These are phyloP conservation scores for Fusarium zealandicum DNA, from an alignment of 2,329 filamentous ascomycete species.

Conservation along the genomic window DNA sequence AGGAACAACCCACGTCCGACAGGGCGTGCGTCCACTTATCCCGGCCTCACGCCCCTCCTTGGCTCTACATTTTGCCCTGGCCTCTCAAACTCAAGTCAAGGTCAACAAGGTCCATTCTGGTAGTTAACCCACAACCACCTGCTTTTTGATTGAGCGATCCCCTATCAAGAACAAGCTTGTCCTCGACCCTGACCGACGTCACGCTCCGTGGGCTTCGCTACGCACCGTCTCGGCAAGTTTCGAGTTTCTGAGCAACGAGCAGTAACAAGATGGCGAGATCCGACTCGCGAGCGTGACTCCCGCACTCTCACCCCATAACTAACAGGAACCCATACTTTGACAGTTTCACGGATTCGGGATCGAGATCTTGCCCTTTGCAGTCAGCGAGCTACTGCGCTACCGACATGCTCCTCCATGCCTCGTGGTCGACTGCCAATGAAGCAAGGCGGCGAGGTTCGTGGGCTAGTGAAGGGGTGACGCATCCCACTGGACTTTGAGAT, in stretches of 20 bases:
- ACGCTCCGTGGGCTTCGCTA: constrained; percentile 18
- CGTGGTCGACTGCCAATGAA: constrained; percentile 3
- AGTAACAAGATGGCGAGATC: constrained; percentile 24
- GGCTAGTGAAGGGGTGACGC: constrained; percentile 20
- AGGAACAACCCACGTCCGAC: constrained; percentile 35
- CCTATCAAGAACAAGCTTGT: constrained; percentile 29
- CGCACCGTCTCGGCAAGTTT: constrained; percentile 32
- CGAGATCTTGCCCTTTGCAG: constrained; percentile 39
- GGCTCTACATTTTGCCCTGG: constrained; percentile 18
- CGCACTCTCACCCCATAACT: constrained; percentile 15
- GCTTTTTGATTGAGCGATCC: constrained; percentile 30
- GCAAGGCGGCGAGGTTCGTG: constrained; percentile 5
- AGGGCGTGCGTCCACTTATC: constrained; percentile 23
- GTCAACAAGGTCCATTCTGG: constrained; percentile 30
- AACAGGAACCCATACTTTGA: constrained; percentile 9
- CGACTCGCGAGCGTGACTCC: constrained; percentile 19
- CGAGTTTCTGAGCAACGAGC: constrained; percentile 7
- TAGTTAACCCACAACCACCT: constrained; percentile 29
- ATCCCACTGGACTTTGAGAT: constrained; percentile 16
- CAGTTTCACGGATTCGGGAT: constrained; percentile 37
- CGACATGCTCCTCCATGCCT: constrained; percentile 13
- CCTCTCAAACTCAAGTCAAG: constrained; percentile 28
- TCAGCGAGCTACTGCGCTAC: constrained; percentile 23
- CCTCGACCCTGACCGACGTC: constrained; percentile 28
- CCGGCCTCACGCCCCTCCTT: constrained; percentile 26